phyloP scores from a whole-genome alignment of 1,139 yeast species.

The Nadsonia commutata region DNA sequence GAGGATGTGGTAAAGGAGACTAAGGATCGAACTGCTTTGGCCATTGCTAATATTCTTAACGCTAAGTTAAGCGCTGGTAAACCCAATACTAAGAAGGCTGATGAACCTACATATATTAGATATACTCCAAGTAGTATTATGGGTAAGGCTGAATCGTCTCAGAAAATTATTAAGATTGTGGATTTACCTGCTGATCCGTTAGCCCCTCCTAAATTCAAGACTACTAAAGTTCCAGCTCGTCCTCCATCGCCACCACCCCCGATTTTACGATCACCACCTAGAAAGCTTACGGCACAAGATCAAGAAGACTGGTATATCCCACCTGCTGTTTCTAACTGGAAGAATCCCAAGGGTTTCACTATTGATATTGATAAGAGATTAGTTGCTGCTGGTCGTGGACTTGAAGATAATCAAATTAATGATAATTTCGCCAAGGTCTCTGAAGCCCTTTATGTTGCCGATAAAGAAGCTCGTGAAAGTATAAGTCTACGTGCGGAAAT shows the following conservation, averaged over 20 bases:
- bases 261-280: slow-evolving; percentile 32
- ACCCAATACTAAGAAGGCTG: slow-evolving; percentile 14
- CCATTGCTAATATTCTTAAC: slow-evolving; percentile 32
- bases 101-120: slow-evolving; percentile 30
- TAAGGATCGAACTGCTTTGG: slow-evolving; percentile 32
- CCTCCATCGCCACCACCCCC: slow-evolving; percentile 60
- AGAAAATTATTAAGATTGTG: slow-evolving; percentile 38
- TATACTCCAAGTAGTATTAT: slow-evolving; percentile 34
- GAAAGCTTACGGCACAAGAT: slow-evolving; percentile 58
- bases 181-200: slow-evolving; percentile 67
- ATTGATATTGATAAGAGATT: slow-evolving; percentile 68
- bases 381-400: slow-evolving; percentile 38
- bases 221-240: slow-evolving; percentile 55
- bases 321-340: slow-evolving; percentile 90
- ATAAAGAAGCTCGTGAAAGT: slow-evolving; percentile 56
- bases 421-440: slow-evolving; percentile 51
- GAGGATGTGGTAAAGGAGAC: slow-evolving; percentile 27
- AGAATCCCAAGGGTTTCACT: slow-evolving; percentile 82
- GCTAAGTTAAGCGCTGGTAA: slow-evolving; percentile 25
- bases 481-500: slow-evolving; percentile 44
- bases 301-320: slow-evolving; percentile 80
- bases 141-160: slow-evolving; percentile 19
- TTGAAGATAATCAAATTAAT: slow-evolving; percentile 31
- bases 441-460: slow-evolving; percentile 64
- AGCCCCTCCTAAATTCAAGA: slow-evolving; percentile 68